Percentiles rank a stretch among this genome's conserved stretches.
phyloP scores from a whole-genome alignment of 192 early-diverging fungal species.

The Chytriomyces sp. region DNA sequence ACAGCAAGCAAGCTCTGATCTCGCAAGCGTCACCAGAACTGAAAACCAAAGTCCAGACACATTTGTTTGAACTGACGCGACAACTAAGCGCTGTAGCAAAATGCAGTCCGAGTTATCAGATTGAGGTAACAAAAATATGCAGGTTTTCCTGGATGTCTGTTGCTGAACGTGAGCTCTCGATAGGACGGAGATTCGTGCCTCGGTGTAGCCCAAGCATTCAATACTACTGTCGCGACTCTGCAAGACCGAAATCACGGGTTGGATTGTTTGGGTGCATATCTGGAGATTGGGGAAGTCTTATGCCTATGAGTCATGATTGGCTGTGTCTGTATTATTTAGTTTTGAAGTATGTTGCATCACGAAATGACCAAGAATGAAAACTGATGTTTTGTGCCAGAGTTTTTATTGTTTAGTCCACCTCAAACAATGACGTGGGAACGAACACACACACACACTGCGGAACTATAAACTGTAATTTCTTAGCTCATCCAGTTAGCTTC shows the following conservation, averaged over 20 bases:
- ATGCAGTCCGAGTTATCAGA: neutral
- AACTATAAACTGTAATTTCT: neutral
- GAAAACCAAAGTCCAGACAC: neutral
- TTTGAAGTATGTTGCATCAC: too few species aligned
- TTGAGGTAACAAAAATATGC: neutral
- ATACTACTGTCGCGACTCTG: neutral
- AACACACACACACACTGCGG: neutral
- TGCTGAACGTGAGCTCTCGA: neutral
- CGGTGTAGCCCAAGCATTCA: neutral
- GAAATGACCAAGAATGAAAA: too few species aligned
- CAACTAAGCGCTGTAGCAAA: neutral
- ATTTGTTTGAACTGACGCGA: neutral
- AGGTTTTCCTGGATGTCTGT: neutral
- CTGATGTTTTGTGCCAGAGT: too few species aligned
- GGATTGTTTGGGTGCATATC: neutral
- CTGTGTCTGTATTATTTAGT: too few species aligned
- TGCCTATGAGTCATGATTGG: neutral
- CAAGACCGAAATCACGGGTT: neutral
- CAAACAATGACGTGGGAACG: too few species aligned
- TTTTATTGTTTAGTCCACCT: too few species aligned
- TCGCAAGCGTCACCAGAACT: neutral
- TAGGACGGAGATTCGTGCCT: neutral
- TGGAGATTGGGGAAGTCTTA: neutral
- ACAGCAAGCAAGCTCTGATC: too few species aligned
- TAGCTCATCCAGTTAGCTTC: conserved; percentile 48